Evolutionary conservation across 805 yeast species (phyloP), one percentile per base, ranked within the genome.

Genomic region (Starmerella sp.): DNA sequence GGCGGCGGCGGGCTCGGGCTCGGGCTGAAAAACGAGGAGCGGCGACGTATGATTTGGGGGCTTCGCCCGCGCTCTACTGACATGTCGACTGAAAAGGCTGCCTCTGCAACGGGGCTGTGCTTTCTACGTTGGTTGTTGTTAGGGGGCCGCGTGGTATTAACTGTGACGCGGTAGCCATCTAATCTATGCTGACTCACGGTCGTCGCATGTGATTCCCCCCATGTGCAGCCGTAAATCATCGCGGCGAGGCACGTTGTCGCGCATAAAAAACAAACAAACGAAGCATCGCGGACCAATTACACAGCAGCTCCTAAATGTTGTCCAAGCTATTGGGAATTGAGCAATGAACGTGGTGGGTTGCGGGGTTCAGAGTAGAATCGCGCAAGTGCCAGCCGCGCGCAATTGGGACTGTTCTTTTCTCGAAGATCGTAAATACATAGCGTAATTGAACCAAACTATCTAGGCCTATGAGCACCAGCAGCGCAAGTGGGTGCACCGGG

Each of bases 1-100:
- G 67, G 67, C n/a, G 69, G 69, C 36, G 67, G 69, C 9, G 71
- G 71, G 42, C 69, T 62, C 14, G 72, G 70, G 30, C 69, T 63
- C 34, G 70, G 69, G 39, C 67, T 63, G 59, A 68, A 68, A 45
- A 69, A 66, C 52, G 70, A 66, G 28, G 69, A 65, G 39, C 70
- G 57, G 15, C 71, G 57, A 13, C 69, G 56, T 29, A 57, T 48
- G 28, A 58, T 53, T 4, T 31, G 48, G 0, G 58, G 60, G 31
- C 53, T 17, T 15, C 63, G 28, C 9, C 63, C 62, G 14, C 61
- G 58, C 15, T 52, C 57, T 44, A 17, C 31, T 46, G 32, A 48
- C 43, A 37, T 46, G 28, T 14, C 37, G 13, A 31, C n/a, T 15
- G 8, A 5, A 13, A 42, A 29, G n/a, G 10, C 9, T 28, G 34